Conservation (phyloP, 1,284 basidiomycete genomes). For the Cronartium quercuum region DNA sequence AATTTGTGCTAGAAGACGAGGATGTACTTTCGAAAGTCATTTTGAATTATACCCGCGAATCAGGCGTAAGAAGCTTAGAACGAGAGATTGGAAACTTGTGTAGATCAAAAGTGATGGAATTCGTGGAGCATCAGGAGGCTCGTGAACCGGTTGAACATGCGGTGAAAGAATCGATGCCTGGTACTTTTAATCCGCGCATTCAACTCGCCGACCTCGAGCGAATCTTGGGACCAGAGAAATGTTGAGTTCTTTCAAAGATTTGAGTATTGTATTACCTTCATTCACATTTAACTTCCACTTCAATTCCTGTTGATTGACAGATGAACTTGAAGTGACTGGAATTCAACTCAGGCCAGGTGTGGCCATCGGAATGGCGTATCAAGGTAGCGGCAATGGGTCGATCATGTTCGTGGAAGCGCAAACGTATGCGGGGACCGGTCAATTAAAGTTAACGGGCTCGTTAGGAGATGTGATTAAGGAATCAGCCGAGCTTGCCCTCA, state of each 20-base stretch:
- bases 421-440: conserved; percentile 41
- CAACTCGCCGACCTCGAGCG: conserved; percentile 68
- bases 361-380: conserved; percentile 77
- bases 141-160: neutral
- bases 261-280: conserved; percentile 51
- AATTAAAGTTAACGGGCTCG: conserved; percentile 42
- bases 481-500: conserved; percentile 75
- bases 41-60: conserved; percentile 74
- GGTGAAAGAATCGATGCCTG: conserved; percentile 41
- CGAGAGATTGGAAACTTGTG: conserved; percentile 77
- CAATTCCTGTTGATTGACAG: neutral
- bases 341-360: conserved; percentile 24
- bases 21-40: conserved; percentile 65
- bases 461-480: conserved; percentile 81
- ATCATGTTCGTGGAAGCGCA: conserved; percentile 58
- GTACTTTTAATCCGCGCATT: conserved; percentile 61
- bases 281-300: conserved; percentile 4
- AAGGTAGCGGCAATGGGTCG: conserved; percentile 77
- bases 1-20: conserved; percentile 59
- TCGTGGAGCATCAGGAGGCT: conserved; percentile 64
- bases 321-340: conserved; percentile 36
- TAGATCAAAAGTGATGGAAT: conserved; percentile 80
- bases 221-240: conserved; percentile 74
- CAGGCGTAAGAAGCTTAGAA: conserved; percentile 85
- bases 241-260: conserved; percentile 45